These are phyloP conservation scores for Colletotrichum chlorophyti DNA, from an alignment of 2,329 filamentous ascomycete species.

Conservation along the genomic window DNA sequence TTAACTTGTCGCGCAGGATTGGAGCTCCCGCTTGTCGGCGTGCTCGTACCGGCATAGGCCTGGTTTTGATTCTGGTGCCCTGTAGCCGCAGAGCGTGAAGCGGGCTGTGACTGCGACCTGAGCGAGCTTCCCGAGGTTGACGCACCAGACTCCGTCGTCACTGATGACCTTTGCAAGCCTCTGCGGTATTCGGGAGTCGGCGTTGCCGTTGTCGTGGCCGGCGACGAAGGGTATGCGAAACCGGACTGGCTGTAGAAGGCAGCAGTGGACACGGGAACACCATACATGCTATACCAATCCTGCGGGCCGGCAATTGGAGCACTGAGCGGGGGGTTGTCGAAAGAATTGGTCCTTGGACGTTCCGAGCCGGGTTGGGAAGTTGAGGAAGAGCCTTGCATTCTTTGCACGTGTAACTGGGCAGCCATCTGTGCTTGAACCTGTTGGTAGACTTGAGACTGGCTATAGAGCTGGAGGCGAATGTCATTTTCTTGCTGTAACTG, in stretches of 20 bases:
- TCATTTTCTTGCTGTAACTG: constrained; percentile 32
- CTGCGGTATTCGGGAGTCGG: constrained; percentile 60
- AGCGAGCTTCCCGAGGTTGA: constrained; percentile 60
- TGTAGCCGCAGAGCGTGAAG: constrained; percentile 49
- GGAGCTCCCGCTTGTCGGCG: constrained; percentile 3
- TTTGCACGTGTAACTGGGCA: constrained; percentile 28
- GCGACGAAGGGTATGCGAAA: constrained; percentile 64
- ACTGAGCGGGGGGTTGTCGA: constrained; percentile 67
- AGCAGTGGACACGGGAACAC: constrained; percentile 41
- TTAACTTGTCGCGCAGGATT: constrained; percentile 48
- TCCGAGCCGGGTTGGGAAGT: constrained; percentile 43
- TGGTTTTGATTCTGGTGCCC: constrained; percentile 22
- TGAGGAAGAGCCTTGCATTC: constrained; percentile 25
- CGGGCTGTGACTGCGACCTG: constrained; percentile 72
- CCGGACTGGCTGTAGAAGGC: constrained; percentile 56
- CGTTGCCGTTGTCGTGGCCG: constrained; percentile 50
- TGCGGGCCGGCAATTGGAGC: constrained; percentile 57
- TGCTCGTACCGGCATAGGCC: constrained; percentile 19
- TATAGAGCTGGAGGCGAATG: constrained; percentile 28
- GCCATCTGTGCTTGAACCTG: constrained; percentile 30
- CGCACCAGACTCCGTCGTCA: constrained; percentile 54
- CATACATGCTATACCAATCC: constrained; percentile 61
- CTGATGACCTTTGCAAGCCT: constrained; percentile 60
- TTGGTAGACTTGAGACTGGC: constrained; percentile 30
- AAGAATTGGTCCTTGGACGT: constrained; percentile 67